Evolutionary conservation across 306 rosid genomes (phyloP).

Genomic region (Quercus agrifolia): DNA sequence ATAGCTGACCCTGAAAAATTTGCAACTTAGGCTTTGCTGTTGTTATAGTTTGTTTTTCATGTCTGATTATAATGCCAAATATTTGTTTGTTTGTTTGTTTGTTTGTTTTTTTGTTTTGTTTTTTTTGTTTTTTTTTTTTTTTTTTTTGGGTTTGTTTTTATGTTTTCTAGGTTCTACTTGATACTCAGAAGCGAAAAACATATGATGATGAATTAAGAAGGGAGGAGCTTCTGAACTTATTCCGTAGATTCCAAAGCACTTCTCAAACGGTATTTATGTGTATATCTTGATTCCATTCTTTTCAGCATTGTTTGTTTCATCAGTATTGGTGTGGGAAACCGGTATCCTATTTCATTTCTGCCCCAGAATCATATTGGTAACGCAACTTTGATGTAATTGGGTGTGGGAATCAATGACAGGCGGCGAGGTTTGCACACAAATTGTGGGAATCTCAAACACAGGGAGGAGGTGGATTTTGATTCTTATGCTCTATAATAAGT

Average conservation of each 20-base stretch:
- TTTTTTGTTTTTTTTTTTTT: not conserved
- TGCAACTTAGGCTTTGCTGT: no score
- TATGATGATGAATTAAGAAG: conserved; percentile 93
- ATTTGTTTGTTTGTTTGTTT: not conserved
- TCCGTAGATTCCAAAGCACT: conserved; percentile 63
- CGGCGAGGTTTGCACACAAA: not conserved
- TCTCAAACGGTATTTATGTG: conserved; percentile 54
- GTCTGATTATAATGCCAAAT: conserved; percentile 16
- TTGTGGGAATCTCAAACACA: not conserved
- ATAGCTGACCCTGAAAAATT: no score
- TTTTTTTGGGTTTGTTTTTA: conserved; percentile 2
- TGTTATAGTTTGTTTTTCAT: not conserved
- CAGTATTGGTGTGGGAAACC: not conserved
- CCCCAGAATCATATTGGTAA: not conserved
- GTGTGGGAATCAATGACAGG: conserved; percentile 3
- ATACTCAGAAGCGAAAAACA: conserved; percentile 80
- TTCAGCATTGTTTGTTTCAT: conserved; percentile 9
- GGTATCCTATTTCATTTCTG: not conserved
- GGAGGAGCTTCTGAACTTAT: conserved; percentile 77
- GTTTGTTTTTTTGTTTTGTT: no score
- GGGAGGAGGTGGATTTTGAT: not conserved
- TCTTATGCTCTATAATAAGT: conserved; percentile 15
- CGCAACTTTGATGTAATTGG: not conserved
- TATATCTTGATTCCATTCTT: not conserved
- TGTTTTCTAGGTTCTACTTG: conserved; percentile 73